Evolutionary conservation across 2,329 filamentous ascomycete species (phyloP).

Genomic region (Ilyonectria mors-panacis): DNA sequence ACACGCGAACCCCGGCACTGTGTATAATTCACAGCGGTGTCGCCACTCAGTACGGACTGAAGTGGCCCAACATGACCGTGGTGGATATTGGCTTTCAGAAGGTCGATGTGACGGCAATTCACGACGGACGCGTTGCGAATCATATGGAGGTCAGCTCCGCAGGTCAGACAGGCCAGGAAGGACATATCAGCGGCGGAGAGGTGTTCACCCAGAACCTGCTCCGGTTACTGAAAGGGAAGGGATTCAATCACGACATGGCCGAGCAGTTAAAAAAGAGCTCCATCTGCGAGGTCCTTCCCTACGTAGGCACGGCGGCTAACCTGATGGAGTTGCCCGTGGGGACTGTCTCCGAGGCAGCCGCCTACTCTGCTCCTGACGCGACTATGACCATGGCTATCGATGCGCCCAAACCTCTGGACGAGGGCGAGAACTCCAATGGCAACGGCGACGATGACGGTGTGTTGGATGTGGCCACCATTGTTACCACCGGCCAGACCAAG

Average conservation of each 20-base stretch:
- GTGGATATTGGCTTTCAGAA: slow-evolving; percentile 94
- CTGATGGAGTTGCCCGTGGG: slow-evolving; percentile 67
- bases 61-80: slow-evolving; percentile 82
- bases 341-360: slow-evolving; percentile 49
- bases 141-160: slow-evolving; percentile 74
- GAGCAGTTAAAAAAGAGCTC: slow-evolving; percentile 78
- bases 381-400: slow-evolving; percentile 54
- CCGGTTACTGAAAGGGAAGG: slow-evolving; percentile 73
- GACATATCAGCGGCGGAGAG: slow-evolving; percentile 82
- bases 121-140: slow-evolving; percentile 82
- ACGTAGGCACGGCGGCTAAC: slow-evolving; percentile 60
- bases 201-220: slow-evolving; percentile 84
- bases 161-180: slow-evolving; percentile 56
- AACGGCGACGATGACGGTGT: slow-evolving; percentile 77
- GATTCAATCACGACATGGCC: slow-evolving; percentile 76
- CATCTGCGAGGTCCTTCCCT: slow-evolving; percentile 77
- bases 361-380: slow-evolving; percentile 48
- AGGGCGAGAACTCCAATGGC: slow-evolving; percentile 59
- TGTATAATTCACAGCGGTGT: slow-evolving; percentile 91
- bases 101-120: slow-evolving; percentile 91
- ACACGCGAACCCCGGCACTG: slow-evolving; percentile 93
- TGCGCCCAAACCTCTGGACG: slow-evolving; percentile 56
- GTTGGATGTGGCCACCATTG: slow-evolving; percentile 87
- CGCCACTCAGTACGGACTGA: slow-evolving; percentile 88
- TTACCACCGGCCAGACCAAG: slow-evolving; percentile 84